phyloP scores from a whole-genome alignment of 2,329 filamentous ascomycete genomes.

The Endoconidiophora laricicola region DNA sequence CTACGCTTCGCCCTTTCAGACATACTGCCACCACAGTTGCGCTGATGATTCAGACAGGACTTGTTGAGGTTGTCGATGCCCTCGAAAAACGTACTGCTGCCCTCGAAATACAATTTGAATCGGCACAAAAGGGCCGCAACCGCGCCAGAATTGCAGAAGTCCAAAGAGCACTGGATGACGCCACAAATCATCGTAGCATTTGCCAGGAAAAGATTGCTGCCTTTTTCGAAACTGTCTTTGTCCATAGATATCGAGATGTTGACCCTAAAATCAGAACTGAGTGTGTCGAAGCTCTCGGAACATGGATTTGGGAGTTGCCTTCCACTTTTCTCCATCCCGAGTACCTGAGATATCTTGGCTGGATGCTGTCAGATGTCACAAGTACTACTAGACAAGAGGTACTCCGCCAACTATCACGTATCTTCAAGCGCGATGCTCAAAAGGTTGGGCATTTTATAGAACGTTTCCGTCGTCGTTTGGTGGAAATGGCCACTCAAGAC shows the following conservation, averaged over 20 bases:
- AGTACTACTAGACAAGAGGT: conserved; percentile 67
- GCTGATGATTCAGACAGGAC: conserved; percentile 58
- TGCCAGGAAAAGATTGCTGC: conserved; percentile 62
- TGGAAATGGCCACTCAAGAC: conserved; percentile 85
- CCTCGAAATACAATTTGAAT: conserved; percentile 61
- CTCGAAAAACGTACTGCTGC: conserved; percentile 59
- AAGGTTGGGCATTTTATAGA: conserved; percentile 86
- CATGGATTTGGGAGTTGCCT: conserved; percentile 75
- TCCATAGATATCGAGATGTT: conserved; percentile 88
- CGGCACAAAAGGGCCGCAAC: conserved; percentile 57
- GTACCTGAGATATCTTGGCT: conserved; percentile 85
- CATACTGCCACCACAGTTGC: conserved; percentile 84
- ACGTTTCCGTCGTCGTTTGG: conserved; percentile 67
- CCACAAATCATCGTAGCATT: conserved; percentile 49
- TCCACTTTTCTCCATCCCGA: conserved; percentile 80
- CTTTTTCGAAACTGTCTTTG: conserved; percentile 82
- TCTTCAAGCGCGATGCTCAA: conserved; percentile 69
- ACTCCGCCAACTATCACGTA: conserved; percentile 59
- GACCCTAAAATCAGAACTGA: conserved; percentile 79
- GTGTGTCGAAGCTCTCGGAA: conserved; percentile 70
- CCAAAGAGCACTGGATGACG: conserved; percentile 53
- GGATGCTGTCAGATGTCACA: conserved; percentile 76
- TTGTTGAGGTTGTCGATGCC: conserved; percentile 57
- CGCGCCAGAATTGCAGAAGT: conserved; percentile 61
- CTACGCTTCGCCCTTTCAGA: conserved; percentile 71